These are phyloP conservation scores for Hydnum rufescens DNA, from an alignment of 768 basidiomycete genomes.

Conservation along the genomic window DNA sequence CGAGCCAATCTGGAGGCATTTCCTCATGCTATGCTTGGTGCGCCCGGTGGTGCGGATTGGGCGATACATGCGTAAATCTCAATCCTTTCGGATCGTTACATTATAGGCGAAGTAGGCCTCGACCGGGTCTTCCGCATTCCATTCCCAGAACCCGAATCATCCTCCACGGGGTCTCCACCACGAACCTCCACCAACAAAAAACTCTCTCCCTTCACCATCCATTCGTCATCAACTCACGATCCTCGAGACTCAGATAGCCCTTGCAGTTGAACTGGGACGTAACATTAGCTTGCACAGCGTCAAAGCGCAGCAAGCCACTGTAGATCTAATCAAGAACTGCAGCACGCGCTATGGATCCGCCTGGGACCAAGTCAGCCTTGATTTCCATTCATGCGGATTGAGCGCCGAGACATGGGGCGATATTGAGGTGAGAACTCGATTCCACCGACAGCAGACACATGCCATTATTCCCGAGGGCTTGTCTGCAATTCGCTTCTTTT, in stretches of 20 bases:
- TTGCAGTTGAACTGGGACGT: conserved; percentile 62
- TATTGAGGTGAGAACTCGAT: conserved; percentile 40
- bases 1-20: conserved; percentile 37
- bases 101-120: conserved; percentile 68
- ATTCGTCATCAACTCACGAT: conserved; percentile 62
- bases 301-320: conserved; percentile 46
- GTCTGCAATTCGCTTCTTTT: neutral
- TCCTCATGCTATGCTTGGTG: conserved; percentile 46
- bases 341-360: conserved; percentile 31
- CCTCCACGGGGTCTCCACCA: neutral
- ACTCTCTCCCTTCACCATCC: conserved; percentile 60
- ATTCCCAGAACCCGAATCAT: conserved; percentile 24
- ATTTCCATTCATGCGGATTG: conserved; percentile 79
- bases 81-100: neutral
- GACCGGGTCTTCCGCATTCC: conserved; percentile 68
- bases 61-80: neutral
- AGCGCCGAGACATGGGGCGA: conserved; percentile 54
- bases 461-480: neutral
- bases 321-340: conserved; percentile 44
- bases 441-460: neutral
- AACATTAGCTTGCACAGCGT: conserved; percentile 83
- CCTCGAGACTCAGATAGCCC: conserved; percentile 63
- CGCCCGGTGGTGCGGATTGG: neutral
- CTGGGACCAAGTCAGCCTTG: conserved; percentile 56
- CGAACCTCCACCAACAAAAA: conserved; percentile 14